A percentile compares a stretch with the other conserved stretches of the same genome.
Evolutionary conservation across 352 stramenopile species (phyloP).

Genomic region (Globisporangium paroecandrum): DNA sequence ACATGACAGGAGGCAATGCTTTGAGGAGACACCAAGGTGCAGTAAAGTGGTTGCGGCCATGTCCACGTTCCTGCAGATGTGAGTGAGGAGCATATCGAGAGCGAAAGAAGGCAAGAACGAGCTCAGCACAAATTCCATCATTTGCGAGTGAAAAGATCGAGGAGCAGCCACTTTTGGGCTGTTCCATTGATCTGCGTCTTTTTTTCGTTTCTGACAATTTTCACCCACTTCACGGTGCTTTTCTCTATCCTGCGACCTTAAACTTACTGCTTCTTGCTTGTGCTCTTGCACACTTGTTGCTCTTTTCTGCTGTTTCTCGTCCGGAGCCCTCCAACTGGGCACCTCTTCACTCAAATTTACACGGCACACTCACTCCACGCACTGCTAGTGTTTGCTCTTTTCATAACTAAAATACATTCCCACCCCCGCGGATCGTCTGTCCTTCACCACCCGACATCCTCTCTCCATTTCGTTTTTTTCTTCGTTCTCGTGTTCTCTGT

Average conservation of each 20-base stretch:
- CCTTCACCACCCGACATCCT: neutral
- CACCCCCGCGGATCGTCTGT: neutral
- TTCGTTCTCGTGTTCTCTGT: neutral
- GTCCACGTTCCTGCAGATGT: no score
- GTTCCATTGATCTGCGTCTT: neutral
- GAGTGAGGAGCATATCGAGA: neutral
- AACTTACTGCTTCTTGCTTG: neutral
- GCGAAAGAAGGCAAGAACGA: neutral
- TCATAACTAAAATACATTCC: slow-evolving; percentile 16
- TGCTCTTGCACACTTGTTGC: neutral
- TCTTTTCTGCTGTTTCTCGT: neutral
- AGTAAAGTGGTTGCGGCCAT: no score
- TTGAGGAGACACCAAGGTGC: no score
- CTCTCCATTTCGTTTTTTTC: slow-evolving; percentile 13
- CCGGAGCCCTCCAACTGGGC: neutral
- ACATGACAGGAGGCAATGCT: no score
- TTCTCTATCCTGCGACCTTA: slow-evolving; percentile 3
- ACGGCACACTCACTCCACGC: neutral
- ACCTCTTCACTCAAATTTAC: slow-evolving; percentile 7
- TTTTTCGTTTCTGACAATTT: neutral
- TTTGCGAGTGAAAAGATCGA: no score
- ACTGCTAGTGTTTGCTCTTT: neutral
- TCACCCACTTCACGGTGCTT: neutral
- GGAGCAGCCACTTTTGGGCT: no score
- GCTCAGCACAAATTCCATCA: no score